These are phyloP conservation scores for Setaria italica DNA, from an alignment of 202 grass and related monocot species.

Conservation along the genomic window DNA sequence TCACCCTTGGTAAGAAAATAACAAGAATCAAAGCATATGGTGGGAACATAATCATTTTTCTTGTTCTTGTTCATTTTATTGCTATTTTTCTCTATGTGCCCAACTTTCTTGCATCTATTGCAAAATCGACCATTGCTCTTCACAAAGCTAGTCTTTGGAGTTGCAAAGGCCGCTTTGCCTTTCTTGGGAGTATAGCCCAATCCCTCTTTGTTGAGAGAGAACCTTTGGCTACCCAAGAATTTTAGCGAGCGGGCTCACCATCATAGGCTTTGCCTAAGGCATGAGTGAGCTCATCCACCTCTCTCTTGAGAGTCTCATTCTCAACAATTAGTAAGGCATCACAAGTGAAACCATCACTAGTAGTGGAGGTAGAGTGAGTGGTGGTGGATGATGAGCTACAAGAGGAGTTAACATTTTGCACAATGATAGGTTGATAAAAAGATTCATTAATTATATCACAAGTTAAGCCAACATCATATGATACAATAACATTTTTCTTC, in stretches of 20 bases:
- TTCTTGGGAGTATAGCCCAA: neutral
- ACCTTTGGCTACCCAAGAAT: neutral
- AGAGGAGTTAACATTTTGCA: fast-evolving
- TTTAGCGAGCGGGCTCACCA: neutral
- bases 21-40: neutral
- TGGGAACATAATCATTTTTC: neutral
- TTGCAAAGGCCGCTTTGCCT: neutral
- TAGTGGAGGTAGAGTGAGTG: too few relatives aligned
- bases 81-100: neutral
- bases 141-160: too few relatives aligned
- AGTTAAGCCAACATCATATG: too few relatives aligned
- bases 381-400: too few relatives aligned
- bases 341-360: too few relatives aligned
- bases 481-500: too few relatives aligned
- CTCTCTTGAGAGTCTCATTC: neutral
- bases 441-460: too few relatives aligned
- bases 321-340: neutral
- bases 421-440: too few relatives aligned
- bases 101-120: neutral
- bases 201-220: neutral
- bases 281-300: neutral
- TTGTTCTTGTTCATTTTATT: neutral
- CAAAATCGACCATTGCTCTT: too few relatives aligned
- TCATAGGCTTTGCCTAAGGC: neutral
- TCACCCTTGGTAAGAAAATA: too few relatives aligned